A percentile compares a stretch with the other conserved stretches of the same genome.
Conservation (phyloP, 2,329 filamentous ascomycete genomes). For the Metarhizium album region DNA sequence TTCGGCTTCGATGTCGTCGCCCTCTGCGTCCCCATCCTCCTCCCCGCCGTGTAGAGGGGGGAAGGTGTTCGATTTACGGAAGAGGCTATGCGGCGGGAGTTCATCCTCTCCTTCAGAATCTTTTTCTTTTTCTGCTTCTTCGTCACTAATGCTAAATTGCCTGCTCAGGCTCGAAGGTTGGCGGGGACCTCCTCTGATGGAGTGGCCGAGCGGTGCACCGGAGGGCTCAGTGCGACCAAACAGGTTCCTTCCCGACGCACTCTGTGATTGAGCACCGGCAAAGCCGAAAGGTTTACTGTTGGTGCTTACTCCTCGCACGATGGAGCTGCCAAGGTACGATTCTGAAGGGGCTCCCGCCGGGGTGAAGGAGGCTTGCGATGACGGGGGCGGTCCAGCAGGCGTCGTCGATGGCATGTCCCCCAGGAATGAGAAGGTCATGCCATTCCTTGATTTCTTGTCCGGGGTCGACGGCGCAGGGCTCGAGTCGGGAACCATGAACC, state of each 20-base stretch:
- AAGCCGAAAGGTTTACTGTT: conserved; percentile 30
- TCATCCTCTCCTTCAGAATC: conserved; percentile 25
- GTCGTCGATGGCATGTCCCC: conserved; percentile 40
- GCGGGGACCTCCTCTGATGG: conserved; percentile 29
- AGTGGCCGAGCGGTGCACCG: conserved; percentile 37
- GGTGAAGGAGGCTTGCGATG: conserved; percentile 43
- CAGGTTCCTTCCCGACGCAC: conserved; percentile 23
- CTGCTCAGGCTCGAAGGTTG: conserved; percentile 43
- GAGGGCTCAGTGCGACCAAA: conserved; percentile 26
- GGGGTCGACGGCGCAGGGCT: conserved; percentile 40
- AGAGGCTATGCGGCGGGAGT: conserved; percentile 22
- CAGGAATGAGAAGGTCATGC: conserved; percentile 26
- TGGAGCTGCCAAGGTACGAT: conserved; percentile 43
- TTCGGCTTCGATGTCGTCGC: conserved; percentile 23
- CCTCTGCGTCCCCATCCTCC: conserved; percentile 15
- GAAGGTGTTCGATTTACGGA: conserved; percentile 16
- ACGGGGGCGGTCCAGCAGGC: conserved; percentile 39
- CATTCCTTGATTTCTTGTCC: conserved; percentile 25
- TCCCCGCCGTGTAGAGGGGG: conserved; percentile 8
- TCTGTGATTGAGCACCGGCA: conserved; percentile 19
- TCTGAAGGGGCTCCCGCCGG: conserved; percentile 45
- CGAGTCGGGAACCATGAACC: conserved; percentile 32
- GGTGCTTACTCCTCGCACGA: conserved; percentile 32
- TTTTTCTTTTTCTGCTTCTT: conserved; percentile 19
- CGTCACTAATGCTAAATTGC: conserved; percentile 23